Conservation (phyloP, 2,329 filamentous ascomycete species). For the Cladobotryum protrusum region DNA sequence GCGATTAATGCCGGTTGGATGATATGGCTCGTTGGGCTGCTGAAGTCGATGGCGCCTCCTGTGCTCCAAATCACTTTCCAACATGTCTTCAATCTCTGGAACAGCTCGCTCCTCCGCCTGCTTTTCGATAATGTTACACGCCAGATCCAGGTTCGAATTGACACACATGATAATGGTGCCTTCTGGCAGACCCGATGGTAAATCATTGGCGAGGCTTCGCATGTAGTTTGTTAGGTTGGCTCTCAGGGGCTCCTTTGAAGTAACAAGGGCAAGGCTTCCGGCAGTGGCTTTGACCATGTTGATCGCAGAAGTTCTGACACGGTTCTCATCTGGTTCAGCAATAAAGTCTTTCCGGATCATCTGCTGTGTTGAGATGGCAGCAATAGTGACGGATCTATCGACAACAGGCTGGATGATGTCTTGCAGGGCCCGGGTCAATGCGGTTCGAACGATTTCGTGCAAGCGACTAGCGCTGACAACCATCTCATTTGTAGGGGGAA, state of each 20-base stretch:
- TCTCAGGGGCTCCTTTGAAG: slow-evolving; percentile 91
- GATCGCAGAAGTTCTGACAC: slow-evolving; percentile 77
- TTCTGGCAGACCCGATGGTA: slow-evolving; percentile 81
- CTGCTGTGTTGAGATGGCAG: slow-evolving; percentile 91
- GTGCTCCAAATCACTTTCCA: slow-evolving; percentile 71
- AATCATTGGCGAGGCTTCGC: slow-evolving; percentile 58
- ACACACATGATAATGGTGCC: slow-evolving; percentile 98
- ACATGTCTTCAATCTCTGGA: slow-evolving; percentile 90
- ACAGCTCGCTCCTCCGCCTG: slow-evolving; percentile 90
- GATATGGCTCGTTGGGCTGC: slow-evolving; percentile 76
- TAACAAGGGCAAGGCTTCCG: slow-evolving; percentile 91
- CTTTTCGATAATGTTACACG: slow-evolving; percentile 90
- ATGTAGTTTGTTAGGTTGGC: slow-evolving; percentile 98
- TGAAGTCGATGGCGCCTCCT: slow-evolving; percentile 69
- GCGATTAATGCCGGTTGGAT: slow-evolving; percentile 73
- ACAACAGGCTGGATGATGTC: slow-evolving; percentile 98
- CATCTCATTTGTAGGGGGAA: slow-evolving; percentile 76
- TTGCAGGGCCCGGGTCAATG: slow-evolving; percentile 82
- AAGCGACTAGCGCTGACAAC: slow-evolving; percentile 64
- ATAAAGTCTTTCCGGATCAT: slow-evolving; percentile 96
- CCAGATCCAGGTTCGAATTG: slow-evolving; percentile 91
- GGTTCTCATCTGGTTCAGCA: slow-evolving; percentile 83
- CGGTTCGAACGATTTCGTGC: slow-evolving; percentile 73
- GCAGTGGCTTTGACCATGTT: slow-evolving; percentile 94
- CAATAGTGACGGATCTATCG: slow-evolving; percentile 94